Base-by-base conservation (phyloP, 441 rosid species). In the Brassica balearica region DNA sequence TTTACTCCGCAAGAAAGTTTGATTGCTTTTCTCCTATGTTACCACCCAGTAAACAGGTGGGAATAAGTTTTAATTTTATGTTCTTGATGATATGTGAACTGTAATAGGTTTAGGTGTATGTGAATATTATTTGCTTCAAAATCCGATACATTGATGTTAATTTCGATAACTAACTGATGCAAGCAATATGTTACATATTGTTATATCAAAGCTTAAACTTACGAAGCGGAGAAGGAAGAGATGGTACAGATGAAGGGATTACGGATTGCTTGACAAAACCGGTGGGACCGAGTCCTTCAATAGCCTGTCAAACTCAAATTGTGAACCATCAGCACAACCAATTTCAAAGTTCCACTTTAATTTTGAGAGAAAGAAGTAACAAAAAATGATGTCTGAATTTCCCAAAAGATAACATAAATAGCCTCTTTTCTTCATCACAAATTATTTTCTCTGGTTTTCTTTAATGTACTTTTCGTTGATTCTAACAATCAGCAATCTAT, bases 181-280 rank as follows among this genome's bases (percentile, higher is more conserved):
- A 81, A 73, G 14, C 72, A 81, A 73, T 14, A 8, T 9, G 20
- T 17, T 69, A 63, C 5, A 29, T 46, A 12, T 14, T 27, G 5
- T 14, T 15, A 17, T 12, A 60, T 17, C 25, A 61, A 76, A 20
- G 55, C 48, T 5, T 55, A 3, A 66, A 53, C 38, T 34, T 34
- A 34, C 9, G 2, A 34, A 34, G 38, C 38, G 8, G 83, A 82
- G 29, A 84, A 0, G 76, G 73, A 83, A 65, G 88, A 82, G 53
- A 83, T 32, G 8, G 93, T 89, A 2, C 82, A 85, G 61, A 86
- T 84, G 53, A 41, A 29, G 17, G 6, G 81, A 69, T 92, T 80
- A 7, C 91, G 89, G 0, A 85, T 51, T 79, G 82, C 86, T 72
- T 87, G 91, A 51, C 12, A 10, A 41, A 41, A 41, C 4, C 48